A percentile compares a stretch with the other conserved stretches of the same genome.
Conservation (phyloP, 2,329 filamentous ascomycete species). For the Tolypocladium tundrense region DNA sequence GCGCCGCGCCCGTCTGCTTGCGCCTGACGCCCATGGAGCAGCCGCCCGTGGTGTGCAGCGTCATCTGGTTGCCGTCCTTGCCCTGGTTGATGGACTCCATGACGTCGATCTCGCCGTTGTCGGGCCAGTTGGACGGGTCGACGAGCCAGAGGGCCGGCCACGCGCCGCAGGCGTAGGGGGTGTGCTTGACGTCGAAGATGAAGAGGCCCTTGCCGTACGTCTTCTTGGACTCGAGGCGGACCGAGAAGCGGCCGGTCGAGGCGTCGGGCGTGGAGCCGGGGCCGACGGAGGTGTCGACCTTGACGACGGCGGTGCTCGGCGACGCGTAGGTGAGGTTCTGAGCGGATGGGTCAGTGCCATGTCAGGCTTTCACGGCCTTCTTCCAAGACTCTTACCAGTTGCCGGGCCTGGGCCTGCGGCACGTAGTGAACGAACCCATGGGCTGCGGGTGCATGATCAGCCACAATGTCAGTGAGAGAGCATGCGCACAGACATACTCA, state of each 20-base stretch:
- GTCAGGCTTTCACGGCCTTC: not conserved
- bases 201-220: slow-evolving; percentile 56
- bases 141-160: slow-evolving; percentile 60
- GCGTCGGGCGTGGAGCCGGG: slow-evolving; percentile 36
- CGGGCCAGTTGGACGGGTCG: slow-evolving; percentile 51
- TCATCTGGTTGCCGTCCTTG: slow-evolving; percentile 45
- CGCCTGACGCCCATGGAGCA: slow-evolving; percentile 46
- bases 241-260: slow-evolving; percentile 50
- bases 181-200: slow-evolving; percentile 55
- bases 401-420: slow-evolving; percentile 26
- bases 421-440: slow-evolving; percentile 45
- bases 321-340: slow-evolving; percentile 56
- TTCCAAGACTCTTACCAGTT: slow-evolving; percentile 24
- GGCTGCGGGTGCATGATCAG: slow-evolving; percentile 15
- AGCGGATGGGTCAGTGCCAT: not conserved
- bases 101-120: slow-evolving; percentile 54
- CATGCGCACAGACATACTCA: slow-evolving; percentile 19
- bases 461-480: not conserved
- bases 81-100: slow-evolving; percentile 49
- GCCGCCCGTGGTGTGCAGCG: slow-evolving; percentile 43
- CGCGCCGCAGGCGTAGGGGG: slow-evolving; percentile 51
- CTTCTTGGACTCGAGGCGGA: slow-evolving; percentile 50
- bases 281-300: slow-evolving; percentile 49
- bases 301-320: slow-evolving; percentile 40
- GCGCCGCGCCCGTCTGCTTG: slow-evolving; percentile 35